phyloP scores from a whole-genome alignment of 257 asterid genomes.

The Nicotiana otophora region DNA sequence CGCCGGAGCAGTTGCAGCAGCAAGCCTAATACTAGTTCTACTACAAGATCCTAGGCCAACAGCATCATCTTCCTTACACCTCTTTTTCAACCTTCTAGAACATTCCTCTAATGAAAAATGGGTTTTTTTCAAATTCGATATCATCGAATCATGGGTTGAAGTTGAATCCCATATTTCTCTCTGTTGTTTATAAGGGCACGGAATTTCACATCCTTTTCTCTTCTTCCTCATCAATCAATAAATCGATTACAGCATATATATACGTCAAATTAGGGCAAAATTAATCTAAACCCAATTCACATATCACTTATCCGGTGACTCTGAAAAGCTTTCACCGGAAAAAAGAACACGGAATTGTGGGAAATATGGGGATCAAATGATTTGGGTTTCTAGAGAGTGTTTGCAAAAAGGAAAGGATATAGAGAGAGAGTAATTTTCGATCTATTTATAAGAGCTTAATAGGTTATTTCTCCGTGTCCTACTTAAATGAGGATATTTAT shows the following conservation, averaged over 20 bases:
- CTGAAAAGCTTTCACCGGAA: not conserved
- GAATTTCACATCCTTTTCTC: slow-evolving; percentile 41
- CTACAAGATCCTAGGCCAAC: slow-evolving; percentile 27
- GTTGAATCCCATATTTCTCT: slow-evolving; percentile 17
- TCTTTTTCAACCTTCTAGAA: slow-evolving; percentile 35
- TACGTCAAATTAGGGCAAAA: not conserved
- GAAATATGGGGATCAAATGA: not conserved
- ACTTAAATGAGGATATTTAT: too few relatives aligned
- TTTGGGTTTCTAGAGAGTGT: too few relatives aligned
- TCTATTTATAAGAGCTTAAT: too few relatives aligned
- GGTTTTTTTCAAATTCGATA: slow-evolving; percentile 30
- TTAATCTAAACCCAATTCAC: not conserved
- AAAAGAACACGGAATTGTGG: not conserved
- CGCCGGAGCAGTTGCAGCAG: slow-evolving; percentile 35
- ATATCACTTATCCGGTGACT: not conserved
- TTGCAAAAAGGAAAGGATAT: too few relatives aligned
- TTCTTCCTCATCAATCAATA: slow-evolving; percentile 40
- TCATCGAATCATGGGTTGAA: slow-evolving; percentile 18
- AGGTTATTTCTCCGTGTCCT: too few relatives aligned
- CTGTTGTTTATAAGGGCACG: slow-evolving; percentile 11
- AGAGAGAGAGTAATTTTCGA: too few relatives aligned
- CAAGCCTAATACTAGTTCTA: slow-evolving; percentile 31
- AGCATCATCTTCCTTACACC: slow-evolving; percentile 38
- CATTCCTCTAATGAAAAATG: slow-evolving; percentile 39
- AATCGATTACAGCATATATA: not conserved